phyloP scores from a whole-genome alignment of 2,329 filamentous ascomycete genomes.

The Colletotrichum eremochloae region DNA sequence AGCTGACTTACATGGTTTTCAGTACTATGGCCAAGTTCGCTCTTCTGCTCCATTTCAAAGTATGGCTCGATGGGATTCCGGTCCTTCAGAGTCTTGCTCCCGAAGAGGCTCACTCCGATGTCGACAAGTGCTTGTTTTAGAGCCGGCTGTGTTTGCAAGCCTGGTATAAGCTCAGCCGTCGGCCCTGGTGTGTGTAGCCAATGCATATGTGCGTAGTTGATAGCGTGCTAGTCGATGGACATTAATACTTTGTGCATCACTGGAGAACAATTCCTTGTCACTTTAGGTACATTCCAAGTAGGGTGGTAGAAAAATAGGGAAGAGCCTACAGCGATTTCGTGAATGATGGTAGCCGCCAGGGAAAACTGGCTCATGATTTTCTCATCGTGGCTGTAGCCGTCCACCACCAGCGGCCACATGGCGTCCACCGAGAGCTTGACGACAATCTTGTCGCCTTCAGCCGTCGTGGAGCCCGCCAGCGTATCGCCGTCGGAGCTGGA shows the following conservation, averaged over 20 bases:
- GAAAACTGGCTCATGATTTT: neutral
- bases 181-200: neutral
- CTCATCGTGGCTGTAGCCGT: constrained; percentile 11
- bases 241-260: neutral
- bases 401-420: constrained; percentile 1
- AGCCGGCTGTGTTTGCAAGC: neutral
- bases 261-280: neutral
- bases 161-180: neutral
- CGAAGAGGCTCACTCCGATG: neutral
- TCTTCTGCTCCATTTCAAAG: constrained; percentile 1
- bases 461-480: neutral
- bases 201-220: constrained; percentile 6
- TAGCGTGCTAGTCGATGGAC: neutral
- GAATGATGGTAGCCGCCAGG: constrained; percentile 8
- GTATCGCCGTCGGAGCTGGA: neutral
- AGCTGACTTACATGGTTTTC: neutral
- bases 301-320: neutral
- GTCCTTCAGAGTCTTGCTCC: neutral
- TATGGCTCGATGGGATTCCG: constrained; percentile 4
- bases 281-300: neutral
- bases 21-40: neutral
- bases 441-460: neutral
- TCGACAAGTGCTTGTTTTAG: neutral
- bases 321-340: constrained; percentile 1
- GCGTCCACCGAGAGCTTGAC: neutral